phyloP scores from a whole-genome alignment of 73 alveolate genomes.

The Strombidium stylifer region DNA sequence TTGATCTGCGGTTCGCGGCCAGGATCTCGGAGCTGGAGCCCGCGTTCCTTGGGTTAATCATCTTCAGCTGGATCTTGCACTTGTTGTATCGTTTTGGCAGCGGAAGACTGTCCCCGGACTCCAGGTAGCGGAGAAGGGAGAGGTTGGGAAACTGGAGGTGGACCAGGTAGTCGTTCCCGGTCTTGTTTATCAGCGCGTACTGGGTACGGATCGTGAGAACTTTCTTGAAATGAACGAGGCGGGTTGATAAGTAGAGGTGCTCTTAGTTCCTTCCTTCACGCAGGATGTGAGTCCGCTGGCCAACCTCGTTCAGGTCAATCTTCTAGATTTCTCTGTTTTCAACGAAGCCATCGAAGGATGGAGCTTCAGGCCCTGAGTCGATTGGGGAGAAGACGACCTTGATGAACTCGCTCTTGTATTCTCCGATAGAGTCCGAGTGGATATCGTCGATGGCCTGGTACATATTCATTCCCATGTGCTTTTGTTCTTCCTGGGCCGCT shows the following conservation, averaged over 20 bases:
- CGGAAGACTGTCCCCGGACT: constrained; percentile 46
- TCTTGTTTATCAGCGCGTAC: constrained; percentile 28
- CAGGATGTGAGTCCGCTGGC: constrained; percentile 20
- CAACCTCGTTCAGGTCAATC: constrained; percentile 28
- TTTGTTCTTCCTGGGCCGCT: too few species aligned
- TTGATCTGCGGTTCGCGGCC: constrained; percentile 21
- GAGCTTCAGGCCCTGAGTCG: constrained; percentile 7
- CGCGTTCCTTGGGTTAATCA: background rate
- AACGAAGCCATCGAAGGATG: background rate
- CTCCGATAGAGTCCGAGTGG: too few species aligned
- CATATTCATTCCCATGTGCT: too few species aligned
- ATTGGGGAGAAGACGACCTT: constrained; percentile 23
- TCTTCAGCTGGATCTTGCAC: constrained; percentile 25
- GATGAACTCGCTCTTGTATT: constrained; percentile 33
- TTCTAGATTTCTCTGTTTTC: constrained; percentile 14
- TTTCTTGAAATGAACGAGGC: too few species aligned
- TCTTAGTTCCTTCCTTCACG: constrained; percentile 7
- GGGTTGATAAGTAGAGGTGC: too few species aligned
- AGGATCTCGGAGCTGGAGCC: too few species aligned
- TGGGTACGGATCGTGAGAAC: constrained; percentile 47
- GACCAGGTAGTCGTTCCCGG: constrained; percentile 27
- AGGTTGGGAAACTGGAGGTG: constrained; percentile 18
- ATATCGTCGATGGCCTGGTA: too few species aligned
- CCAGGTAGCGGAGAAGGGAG: constrained; percentile 8
- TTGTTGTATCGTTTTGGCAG: constrained; percentile 17